A percentile compares a stretch with the other conserved stretches of the same genome.
phyloP scores from a whole-genome alignment of 2,329 filamentous ascomycete genomes.

The Lasiodiplodia sp. region DNA sequence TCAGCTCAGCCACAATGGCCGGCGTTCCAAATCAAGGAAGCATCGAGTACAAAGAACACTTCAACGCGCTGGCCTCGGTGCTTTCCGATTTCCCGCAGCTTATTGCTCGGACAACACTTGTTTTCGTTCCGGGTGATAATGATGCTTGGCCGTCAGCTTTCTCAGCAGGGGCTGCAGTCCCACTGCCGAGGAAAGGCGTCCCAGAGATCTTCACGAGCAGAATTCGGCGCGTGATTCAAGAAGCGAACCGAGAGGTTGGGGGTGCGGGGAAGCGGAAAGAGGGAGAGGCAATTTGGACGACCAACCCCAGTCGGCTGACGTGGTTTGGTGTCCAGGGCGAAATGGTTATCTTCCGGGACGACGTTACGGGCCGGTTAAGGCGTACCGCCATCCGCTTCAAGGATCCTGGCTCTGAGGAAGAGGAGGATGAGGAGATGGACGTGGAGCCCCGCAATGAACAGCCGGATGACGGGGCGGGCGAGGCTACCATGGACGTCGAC shows the following conservation, averaged over 20 bases:
- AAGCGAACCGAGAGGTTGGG: conserved; percentile 74
- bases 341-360: conserved; percentile 85
- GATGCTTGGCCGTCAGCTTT: conserved; percentile 96
- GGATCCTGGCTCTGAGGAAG: conserved; percentile 43
- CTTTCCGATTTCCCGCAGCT: conserved; percentile 84
- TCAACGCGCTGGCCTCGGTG: conserved; percentile 83
- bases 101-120: conserved; percentile 79
- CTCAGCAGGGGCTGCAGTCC: conserved; percentile 73
- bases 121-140: conserved; percentile 95
- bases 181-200: conserved; percentile 73
- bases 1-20: conserved; percentile 63
- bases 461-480: conserved; percentile 43
- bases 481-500: conserved; percentile 52
- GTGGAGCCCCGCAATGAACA: conserved; percentile 43
- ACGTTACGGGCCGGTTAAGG: conserved; percentile 79
- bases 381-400: conserved; percentile 78
- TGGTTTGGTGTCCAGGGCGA: conserved; percentile 91
- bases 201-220: conserved; percentile 91
- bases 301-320: conserved; percentile 81
- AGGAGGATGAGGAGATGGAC: conserved; percentile 49
- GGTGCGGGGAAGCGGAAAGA: conserved; percentile 57
- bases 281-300: conserved; percentile 85
- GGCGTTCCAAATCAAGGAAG: conserved; percentile 76
- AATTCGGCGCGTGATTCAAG: conserved; percentile 79
- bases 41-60: conserved; percentile 96